These are phyloP conservation scores for Talaromyces sp. DNA, from an alignment of 2,329 filamentous ascomycete species.

Conservation along the genomic window DNA sequence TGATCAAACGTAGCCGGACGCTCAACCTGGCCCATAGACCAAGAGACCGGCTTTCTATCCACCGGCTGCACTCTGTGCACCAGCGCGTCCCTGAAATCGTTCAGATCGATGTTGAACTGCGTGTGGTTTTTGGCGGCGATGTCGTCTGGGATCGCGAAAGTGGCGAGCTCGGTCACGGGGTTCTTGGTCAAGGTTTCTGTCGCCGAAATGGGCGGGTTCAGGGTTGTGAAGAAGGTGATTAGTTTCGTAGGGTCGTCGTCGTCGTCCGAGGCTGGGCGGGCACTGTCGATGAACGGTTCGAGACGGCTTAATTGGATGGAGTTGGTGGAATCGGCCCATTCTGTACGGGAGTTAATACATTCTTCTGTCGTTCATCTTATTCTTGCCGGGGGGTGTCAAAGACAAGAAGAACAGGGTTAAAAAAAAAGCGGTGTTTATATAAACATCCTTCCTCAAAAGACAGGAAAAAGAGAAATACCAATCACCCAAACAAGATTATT, in stretches of 20 bases:
- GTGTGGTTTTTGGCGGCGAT: conserved; percentile 13
- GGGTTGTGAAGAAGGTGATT: conserved; percentile 24
- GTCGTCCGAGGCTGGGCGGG: not conserved
- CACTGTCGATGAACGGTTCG: conserved; percentile 18
- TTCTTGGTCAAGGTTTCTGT: conserved; percentile 27
- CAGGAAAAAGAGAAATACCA: conserved; percentile 21
- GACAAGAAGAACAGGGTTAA: not conserved
- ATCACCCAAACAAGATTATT: conserved; percentile 32
- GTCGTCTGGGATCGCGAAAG: conserved; percentile 38
- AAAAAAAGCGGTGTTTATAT: too few relatives aligned
- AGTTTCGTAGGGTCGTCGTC: conserved; percentile 11
- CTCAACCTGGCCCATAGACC: conserved; percentile 32
- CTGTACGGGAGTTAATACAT: conserved; percentile 12
- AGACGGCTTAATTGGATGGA: conserved; percentile 16
- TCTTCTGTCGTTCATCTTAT: not conserved
- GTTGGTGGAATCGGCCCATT: conserved; percentile 28
- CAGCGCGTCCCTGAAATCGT: conserved; percentile 23
- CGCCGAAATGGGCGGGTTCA: conserved; percentile 22
- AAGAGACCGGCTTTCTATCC: conserved; percentile 22
- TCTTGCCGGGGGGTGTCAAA: not conserved
- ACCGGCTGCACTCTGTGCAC: conserved; percentile 24
- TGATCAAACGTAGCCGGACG: conserved; percentile 25
- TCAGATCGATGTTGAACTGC: conserved; percentile 4
- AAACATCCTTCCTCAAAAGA: not conserved
- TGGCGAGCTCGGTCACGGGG: conserved; percentile 47